phyloP scores from a whole-genome alignment of 257 asterid species.

The Nicotiana obtusifolia region DNA sequence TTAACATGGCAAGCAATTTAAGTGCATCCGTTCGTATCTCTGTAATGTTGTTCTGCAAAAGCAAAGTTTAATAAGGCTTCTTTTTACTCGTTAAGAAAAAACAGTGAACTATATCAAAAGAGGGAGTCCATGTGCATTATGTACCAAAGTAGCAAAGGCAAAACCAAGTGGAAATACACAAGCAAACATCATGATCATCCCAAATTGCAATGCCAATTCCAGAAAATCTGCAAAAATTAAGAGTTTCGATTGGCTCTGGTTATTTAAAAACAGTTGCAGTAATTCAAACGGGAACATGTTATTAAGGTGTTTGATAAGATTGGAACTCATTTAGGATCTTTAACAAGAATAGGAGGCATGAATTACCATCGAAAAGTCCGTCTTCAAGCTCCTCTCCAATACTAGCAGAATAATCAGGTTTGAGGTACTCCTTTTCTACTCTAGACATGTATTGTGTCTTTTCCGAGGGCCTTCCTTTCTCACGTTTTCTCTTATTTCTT shows the following conservation, averaged over 20 bases:
- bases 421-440: slow-evolving; percentile 83
- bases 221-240: slow-evolving; percentile 60
- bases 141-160: slow-evolving; percentile 85
- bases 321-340: background rate
- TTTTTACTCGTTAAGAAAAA: background rate
- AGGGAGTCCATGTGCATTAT: background rate
- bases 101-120: background rate
- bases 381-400: slow-evolving; percentile 88
- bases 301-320: background rate
- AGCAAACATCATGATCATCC: slow-evolving; percentile 98
- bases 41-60: slow-evolving; percentile 63
- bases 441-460: slow-evolving; percentile 52
- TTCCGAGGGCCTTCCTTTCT: slow-evolving; percentile 34
- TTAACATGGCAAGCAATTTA: slow-evolving; percentile 81
- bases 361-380: slow-evolving; percentile 91
- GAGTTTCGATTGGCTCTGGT: background rate
- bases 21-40: slow-evolving; percentile 95
- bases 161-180: slow-evolving; percentile 97
- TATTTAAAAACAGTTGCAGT: background rate
- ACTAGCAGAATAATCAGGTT: slow-evolving; percentile 83
- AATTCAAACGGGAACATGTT: background rate
- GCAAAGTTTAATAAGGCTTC: background rate
- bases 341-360: background rate
- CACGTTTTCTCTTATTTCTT: slow-evolving; percentile 63
- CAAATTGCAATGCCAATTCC: slow-evolving; percentile 92